A percentile compares a stretch with the other conserved stretches of the same genome.
Evolutionary conservation across 257 asterid species (phyloP).

Genomic region (Nicotiana undulata): DNA sequence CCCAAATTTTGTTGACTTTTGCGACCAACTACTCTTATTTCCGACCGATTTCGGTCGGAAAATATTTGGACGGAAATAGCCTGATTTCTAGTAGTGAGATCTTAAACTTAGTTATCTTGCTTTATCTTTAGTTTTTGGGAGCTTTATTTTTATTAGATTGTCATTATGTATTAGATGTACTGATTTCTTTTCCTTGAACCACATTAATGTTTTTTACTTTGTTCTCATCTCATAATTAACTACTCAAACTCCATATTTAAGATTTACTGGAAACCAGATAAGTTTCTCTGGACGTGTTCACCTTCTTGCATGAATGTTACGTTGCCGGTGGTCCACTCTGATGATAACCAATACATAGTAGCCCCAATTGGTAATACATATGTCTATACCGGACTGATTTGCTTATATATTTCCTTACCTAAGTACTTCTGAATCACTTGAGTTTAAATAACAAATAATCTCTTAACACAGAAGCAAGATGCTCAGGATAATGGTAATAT

Average conservation of each 20-base stretch:
- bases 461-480: slow-evolving; percentile 40
- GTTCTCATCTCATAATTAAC: neutral
- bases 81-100: no score
- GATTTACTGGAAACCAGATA: neutral
- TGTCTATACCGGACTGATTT: neutral
- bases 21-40: no score
- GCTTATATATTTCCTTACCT: neutral
- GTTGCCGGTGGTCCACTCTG: no score
- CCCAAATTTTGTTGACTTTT: no score
- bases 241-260: neutral
- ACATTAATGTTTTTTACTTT: neutral
- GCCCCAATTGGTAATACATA: slow-evolving; percentile 57
- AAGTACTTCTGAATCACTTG: slow-evolving; percentile 8
- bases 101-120: neutral
- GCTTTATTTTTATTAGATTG: neutral
- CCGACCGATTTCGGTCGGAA: no score
- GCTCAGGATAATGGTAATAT: slow-evolving; percentile 31
- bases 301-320: neutral
- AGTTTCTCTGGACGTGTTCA: neutral
- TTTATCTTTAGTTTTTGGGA: neutral
- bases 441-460: slow-evolving; percentile 4
- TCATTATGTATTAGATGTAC: neutral
- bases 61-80: no score
- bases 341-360: slow-evolving; percentile 60
- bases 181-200: neutral